A percentile compares a stretch with the other conserved stretches of the same genome.
These are phyloP conservation scores for Barbarea vulgaris DNA, from an alignment of 345 rosid species.

Conservation along the genomic window DNA sequence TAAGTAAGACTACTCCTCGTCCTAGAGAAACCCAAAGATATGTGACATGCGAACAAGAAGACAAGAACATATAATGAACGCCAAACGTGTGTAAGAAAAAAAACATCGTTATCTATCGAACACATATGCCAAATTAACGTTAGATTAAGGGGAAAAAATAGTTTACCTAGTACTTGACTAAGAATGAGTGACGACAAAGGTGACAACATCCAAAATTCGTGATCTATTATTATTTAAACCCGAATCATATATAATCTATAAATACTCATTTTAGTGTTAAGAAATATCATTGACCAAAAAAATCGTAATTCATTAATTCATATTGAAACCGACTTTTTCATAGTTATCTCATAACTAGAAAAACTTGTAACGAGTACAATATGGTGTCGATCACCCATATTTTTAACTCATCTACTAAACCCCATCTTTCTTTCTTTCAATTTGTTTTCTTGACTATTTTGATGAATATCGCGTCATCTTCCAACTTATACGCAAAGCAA, in stretches of 20 bases:
- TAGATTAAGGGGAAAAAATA: neutral
- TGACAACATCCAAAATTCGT: neutral
- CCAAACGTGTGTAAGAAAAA: neutral
- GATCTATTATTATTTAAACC: neutral
- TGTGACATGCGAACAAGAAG: neutral
- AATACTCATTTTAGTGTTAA: neutral
- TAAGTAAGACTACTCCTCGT: neutral
- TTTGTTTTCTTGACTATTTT: neutral
- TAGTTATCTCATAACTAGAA: neutral
- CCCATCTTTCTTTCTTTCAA: neutral
- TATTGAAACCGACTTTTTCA: neutral
- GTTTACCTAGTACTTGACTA: neutral
- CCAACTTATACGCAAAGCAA: neutral
- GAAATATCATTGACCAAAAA: too few species aligned
- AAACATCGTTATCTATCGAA: neutral
- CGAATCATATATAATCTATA: neutral
- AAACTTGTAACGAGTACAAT: neutral
- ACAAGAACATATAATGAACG: neutral
- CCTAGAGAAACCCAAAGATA: neutral
- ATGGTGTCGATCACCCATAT: neutral
- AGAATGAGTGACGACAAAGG: neutral
- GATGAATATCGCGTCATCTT: neutral
- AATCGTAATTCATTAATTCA: neutral
- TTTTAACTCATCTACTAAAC: neutral
- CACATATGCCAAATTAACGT: neutral